Evolutionary conservation across 441 rosid species (phyloP).

Genomic region (Pelargonium citronellum): DNA sequence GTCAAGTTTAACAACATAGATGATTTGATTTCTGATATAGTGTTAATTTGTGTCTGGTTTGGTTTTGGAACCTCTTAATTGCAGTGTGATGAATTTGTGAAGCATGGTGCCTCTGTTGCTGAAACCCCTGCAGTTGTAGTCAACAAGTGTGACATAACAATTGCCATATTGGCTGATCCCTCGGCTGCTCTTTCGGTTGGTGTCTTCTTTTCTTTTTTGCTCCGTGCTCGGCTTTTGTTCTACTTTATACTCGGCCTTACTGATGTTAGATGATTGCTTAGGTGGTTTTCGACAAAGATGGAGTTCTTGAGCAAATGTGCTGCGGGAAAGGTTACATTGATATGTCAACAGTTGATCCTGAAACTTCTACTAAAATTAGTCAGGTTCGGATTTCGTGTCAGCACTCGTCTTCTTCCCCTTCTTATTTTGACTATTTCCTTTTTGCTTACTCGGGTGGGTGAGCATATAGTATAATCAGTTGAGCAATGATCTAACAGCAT

Average conservation of each 20-base stretch:
- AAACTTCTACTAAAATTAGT: slow-evolving; percentile 68
- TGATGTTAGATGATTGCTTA: slow-evolving; percentile 27
- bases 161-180: slow-evolving; percentile 91
- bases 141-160: slow-evolving; percentile 74
- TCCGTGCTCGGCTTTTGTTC: background rate
- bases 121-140: slow-evolving; percentile 76
- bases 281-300: slow-evolving; percentile 85
- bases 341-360: slow-evolving; percentile 93
- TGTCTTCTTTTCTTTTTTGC: slow-evolving; percentile 3
- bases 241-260: background rate
- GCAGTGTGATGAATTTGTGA: slow-evolving; percentile 80
- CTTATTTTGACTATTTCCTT: background rate
- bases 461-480: background rate
- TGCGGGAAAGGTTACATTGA: slow-evolving; percentile 79
- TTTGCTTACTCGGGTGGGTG: background rate
- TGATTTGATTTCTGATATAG: too few species aligned
- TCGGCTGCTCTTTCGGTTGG: slow-evolving; percentile 72
- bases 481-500: too few species aligned
- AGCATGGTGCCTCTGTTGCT: slow-evolving; percentile 68
- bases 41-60: too few species aligned
- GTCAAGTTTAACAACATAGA: too few species aligned
- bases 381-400: slow-evolving; percentile 35
- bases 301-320: slow-evolving; percentile 68
- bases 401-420: background rate
- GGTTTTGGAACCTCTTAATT: slow-evolving; percentile 1